Evolutionary conservation across 305 asterid species (phyloP), one percentile per base, ranked within the genome.

Genomic region (Solanum chacoense): DNA sequence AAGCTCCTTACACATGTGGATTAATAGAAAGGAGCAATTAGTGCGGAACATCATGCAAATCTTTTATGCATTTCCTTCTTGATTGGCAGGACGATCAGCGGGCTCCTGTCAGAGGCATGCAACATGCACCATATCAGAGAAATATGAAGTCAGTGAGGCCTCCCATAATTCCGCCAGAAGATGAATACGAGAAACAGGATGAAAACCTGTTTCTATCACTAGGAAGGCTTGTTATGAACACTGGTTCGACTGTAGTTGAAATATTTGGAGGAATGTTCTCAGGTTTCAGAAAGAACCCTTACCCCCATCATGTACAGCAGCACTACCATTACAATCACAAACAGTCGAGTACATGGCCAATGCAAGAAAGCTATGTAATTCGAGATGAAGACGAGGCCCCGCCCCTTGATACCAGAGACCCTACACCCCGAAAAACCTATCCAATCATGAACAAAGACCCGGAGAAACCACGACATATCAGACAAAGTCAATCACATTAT

Each of bases 351-450:
- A 3, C 92, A 10, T 96, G 98, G 99, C 97, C 99, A n/a, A 77
- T 91, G 90, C 99, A 96, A 75, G 98, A 97, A 74, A 97, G 98
- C 90, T 96, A 92, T 29, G 94, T 93, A 28, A 94, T 96, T 65
- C 98, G 98, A n/a, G 94, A 91, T 32, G 97, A 93, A 86, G 99
- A 96, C 2, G 96, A 91, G 85, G 98, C 98, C 28, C 99, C 99
- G 0, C 90, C 95, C 6, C 11, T 91, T 4, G 99, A 96, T 75
- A 45, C 94, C 12, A 87, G 98, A 90, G 98, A 96, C 7, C 96
- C 94, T 0, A 93, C 96, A 2, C 97, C 98, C 40, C 91, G 96
- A 85, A 96, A 91, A 91, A 84, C 74, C 92, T 89, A 95, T 37
- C 85, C 63, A 22, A 10, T 36, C 31, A 88, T 71, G 89, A 35